These are phyloP conservation scores for Aspergillus sp. DNA, from an alignment of 2,329 filamentous ascomycete genomes.

Conservation along the genomic window DNA sequence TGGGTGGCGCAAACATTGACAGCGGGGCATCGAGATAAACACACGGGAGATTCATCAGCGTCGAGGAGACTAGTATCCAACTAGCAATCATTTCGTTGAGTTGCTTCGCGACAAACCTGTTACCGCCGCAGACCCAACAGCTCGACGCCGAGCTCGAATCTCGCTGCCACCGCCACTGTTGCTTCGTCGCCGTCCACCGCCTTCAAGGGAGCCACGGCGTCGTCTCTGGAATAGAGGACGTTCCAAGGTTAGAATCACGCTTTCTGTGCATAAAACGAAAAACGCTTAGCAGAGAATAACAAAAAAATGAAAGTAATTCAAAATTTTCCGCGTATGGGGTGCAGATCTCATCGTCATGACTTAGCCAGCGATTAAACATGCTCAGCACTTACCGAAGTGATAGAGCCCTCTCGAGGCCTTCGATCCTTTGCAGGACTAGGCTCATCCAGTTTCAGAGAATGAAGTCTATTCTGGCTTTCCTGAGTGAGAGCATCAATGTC, in stretches of 20 bases:
- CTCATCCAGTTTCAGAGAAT: conserved; percentile 85
- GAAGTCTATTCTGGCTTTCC: conserved; percentile 81
- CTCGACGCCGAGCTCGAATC: conserved; percentile 42
- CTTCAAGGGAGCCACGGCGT: conserved; percentile 43
- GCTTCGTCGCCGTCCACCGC: conserved; percentile 41
- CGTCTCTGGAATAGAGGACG: conserved; percentile 49
- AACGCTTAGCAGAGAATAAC: conserved; percentile 43
- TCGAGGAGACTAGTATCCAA: conserved; percentile 22
- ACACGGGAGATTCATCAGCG: conserved; percentile 32
- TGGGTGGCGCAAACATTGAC: conserved; percentile 23
- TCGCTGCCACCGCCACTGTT: conserved; percentile 44
- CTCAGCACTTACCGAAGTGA: conserved; percentile 36
- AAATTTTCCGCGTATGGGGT: conserved; percentile 6
- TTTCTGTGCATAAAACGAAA: conserved; percentile 38
- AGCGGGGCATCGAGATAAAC: conserved; percentile 25
- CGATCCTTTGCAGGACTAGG: conserved; percentile 53
- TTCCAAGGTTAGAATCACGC: conserved; percentile 49
- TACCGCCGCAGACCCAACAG: conserved; percentile 38
- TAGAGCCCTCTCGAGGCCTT: conserved; percentile 40
- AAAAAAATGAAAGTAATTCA: conserved; percentile 14
- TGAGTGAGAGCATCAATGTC: conserved; percentile 78
- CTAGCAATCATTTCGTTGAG: conserved; percentile 38
- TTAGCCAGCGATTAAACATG: conserved; percentile 26
- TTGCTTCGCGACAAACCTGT: conserved; percentile 43
- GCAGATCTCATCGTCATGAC: conserved; percentile 23